Evolutionary conservation across 1,284 basidiomycete species (phyloP).

Genomic region (Neotropicomus parvogracilis): DNA sequence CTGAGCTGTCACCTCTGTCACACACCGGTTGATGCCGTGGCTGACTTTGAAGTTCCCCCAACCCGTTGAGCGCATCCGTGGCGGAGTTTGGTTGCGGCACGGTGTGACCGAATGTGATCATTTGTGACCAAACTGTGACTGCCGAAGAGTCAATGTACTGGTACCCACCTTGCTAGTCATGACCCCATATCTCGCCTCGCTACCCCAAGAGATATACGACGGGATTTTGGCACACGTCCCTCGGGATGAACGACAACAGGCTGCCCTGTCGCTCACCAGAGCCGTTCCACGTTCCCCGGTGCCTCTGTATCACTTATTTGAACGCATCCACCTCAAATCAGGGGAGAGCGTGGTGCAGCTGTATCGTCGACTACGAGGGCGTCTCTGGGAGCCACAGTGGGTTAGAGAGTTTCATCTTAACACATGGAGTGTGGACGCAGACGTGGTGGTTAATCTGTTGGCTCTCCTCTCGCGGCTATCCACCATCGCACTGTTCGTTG

Average conservation of each 20-base stretch:
- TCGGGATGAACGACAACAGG: conserved; percentile 37
- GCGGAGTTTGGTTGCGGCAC: too few relatives aligned
- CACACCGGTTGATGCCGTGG: too few relatives aligned
- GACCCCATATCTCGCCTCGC: conserved; percentile 24
- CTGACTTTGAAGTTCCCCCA: too few relatives aligned
- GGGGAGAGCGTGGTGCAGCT: conserved; percentile 46
- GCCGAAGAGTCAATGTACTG: too few relatives aligned
- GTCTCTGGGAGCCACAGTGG: conserved; percentile 32
- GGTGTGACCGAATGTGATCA: too few relatives aligned
- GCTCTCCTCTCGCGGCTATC: conserved; percentile 46
- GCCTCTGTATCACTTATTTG: conserved; percentile 49
- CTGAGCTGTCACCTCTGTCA: too few relatives aligned
- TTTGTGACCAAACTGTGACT: too few relatives aligned
- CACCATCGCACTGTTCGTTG: conserved; percentile 48
- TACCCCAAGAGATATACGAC: conserved; percentile 62
- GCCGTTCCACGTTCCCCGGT: conserved; percentile 55
- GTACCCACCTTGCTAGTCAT: conserved; percentile 8
- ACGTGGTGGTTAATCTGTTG: conserved; percentile 57
- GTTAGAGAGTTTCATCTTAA: conserved; percentile 50
- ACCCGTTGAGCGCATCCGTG: too few relatives aligned
- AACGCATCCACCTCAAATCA: conserved; percentile 43
- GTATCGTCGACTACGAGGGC: conserved; percentile 45
- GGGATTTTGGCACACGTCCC: conserved; percentile 48
- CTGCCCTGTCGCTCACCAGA: conserved; percentile 50
- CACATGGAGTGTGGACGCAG: conserved; percentile 60